Evolutionary conservation across 768 basidiomycete species (phyloP).

Genomic region (Candolleomyces aberdarensis): DNA sequence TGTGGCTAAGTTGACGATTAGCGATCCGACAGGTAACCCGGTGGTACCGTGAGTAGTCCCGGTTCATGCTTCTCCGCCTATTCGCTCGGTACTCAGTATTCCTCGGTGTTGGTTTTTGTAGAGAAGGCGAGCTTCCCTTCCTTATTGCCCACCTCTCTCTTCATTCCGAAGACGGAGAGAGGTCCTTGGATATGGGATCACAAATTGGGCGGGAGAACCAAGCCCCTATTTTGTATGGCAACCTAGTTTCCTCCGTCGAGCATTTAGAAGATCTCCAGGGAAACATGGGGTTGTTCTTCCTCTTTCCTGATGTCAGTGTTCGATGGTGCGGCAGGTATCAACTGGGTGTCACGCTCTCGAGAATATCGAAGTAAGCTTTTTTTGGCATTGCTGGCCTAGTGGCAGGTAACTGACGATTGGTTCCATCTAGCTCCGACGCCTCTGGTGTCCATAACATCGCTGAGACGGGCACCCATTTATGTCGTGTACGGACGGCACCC

Average conservation of each 20-base stretch:
- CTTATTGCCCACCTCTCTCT: constrained; percentile 81
- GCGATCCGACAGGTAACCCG: constrained; percentile 66
- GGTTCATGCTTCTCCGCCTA: neutral
- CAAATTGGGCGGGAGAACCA: constrained; percentile 47
- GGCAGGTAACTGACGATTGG: neutral
- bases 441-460: constrained; percentile 40
- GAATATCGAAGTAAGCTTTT: constrained; percentile 65
- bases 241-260: constrained; percentile 79
- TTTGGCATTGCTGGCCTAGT: neutral
- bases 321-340: constrained; percentile 74
- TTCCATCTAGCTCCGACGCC: constrained; percentile 34
- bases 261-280: constrained; percentile 79
- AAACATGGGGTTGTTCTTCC: constrained; percentile 78
- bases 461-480: constrained; percentile 62
- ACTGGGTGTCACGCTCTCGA: constrained; percentile 69
- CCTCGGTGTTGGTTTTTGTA: constrained; percentile 28
- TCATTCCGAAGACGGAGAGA: constrained; percentile 63
- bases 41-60: constrained; percentile 69
- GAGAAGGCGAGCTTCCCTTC: constrained; percentile 85
- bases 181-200: constrained; percentile 62
- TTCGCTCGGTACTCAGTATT: neutral
- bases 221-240: constrained; percentile 75
- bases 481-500: constrained; percentile 64
- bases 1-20: constrained; percentile 74
- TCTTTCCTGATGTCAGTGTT: constrained; percentile 90